These are phyloP conservation scores for Extremus antarcticus DNA, from an alignment of 495 filamentous ascomycete genomes.

Conservation along the genomic window DNA sequence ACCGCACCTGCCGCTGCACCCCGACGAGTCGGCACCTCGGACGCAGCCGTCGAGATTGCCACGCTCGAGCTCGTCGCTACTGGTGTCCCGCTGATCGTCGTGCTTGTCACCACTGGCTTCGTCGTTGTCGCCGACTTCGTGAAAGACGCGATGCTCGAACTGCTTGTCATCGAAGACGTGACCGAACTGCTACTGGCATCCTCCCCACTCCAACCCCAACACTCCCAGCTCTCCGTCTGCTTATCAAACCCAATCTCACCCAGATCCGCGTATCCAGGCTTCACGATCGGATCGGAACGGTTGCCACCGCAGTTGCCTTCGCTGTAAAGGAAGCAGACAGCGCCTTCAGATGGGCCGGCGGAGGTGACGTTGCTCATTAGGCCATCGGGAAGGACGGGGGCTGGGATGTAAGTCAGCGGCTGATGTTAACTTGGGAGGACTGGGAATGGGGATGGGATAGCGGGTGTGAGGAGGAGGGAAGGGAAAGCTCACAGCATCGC, in stretches of 20 bases:
- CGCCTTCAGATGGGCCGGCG: conserved; percentile 9
- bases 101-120: neutral
- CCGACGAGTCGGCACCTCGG: neutral
- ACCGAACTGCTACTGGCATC: too few relatives aligned
- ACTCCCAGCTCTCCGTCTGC: conserved; percentile 7
- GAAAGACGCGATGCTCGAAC: too few relatives aligned
- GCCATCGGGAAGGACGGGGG: neutral
- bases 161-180: too few relatives aligned
- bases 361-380: conserved; percentile 11
- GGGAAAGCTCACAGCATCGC: conserved; percentile 2
- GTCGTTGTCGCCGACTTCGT: too few relatives aligned
- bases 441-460: neutral
- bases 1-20: neutral
- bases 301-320: conserved; percentile 2
- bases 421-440: too few relatives aligned
- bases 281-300: conserved; percentile 10
- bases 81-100: neutral
- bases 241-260: conserved; percentile 10
- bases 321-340: conserved; percentile 11
- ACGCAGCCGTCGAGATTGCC: neutral
- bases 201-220: conserved; percentile 12
- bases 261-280: conserved; percentile 10
- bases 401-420: too few relatives aligned
- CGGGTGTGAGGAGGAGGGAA: neutral
- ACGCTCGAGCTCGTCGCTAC: neutral